phyloP scores from a whole-genome alignment of 805 yeast genomes.

The Cyberlindnera euphorbiiphila region DNA sequence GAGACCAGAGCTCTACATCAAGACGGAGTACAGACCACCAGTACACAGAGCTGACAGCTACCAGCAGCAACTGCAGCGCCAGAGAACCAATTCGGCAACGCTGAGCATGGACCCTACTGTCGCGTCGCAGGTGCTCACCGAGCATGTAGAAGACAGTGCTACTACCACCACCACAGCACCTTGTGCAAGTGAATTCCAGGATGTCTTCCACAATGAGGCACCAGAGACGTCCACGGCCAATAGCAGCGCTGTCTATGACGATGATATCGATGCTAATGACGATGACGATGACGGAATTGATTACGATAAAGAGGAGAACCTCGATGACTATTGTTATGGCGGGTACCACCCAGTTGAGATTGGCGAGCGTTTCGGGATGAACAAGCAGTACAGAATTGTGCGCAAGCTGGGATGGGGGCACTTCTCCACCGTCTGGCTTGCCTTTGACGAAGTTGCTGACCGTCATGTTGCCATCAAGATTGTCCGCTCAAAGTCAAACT shows the following conservation, averaged over 20 bases:
- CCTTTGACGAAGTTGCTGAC: conserved; percentile 35
- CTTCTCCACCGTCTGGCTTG: conserved; percentile 70
- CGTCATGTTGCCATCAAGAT: conserved; percentile 60
- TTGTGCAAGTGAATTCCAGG: background rate
- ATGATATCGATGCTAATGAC: conserved; percentile 2
- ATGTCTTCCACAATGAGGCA: background rate
- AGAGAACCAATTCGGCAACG: background rate
- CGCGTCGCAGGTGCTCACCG: background rate
- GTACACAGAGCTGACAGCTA: conserved; percentile 18
- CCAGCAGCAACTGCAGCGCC: conserved; percentile 7
- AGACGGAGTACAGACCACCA: conserved; percentile 21
- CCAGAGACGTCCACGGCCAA: background rate
- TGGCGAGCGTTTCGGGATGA: conserved; percentile 49
- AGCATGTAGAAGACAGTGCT: too few species aligned
- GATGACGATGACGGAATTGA: conserved; percentile 38
- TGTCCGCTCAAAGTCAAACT: conserved; percentile 50
- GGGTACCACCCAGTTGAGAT: conserved; percentile 63
- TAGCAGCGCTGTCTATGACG: background rate
- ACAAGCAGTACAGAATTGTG: conserved; percentile 42
- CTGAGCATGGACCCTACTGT: background rate
- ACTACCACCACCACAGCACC: background rate
- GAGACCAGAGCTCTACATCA: conserved; percentile 12
- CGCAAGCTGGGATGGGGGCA: conserved; percentile 72
- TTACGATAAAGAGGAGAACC: conserved; percentile 42
- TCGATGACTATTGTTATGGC: conserved; percentile 50